Base-by-base conservation (phyloP, 2,329 filamentous ascomycete species). In the Huntiella bhutanensis region DNA sequence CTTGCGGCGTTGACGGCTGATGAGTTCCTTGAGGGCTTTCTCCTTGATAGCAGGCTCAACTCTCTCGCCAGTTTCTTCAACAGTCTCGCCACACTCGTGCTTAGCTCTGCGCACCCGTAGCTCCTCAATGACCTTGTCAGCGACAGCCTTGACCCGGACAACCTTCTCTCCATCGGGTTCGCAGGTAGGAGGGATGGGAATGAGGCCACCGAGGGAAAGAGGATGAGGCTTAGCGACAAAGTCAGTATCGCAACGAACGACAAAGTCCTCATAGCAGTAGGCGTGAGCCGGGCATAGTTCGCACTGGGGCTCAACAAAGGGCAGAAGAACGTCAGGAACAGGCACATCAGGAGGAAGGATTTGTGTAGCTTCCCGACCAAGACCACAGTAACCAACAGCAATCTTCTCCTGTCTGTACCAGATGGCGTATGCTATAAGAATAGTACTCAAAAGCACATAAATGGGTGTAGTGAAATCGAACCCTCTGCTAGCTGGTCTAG, bases 361-460 rank as follows among this genome's bases (percentile, higher is more conserved):
- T 52, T 66, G 57, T 32, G 62, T 66, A 2, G 69, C 73, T 41
- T 75, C 67, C 45, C 78, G 74, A 17, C 82, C 91, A 45, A 93
- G 73, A 10, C 87, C 86, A 58, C 91, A 98, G 58, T 93, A 98
- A 33, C 92, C 91, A 15, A 96, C 84, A 12, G 84, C 81, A n/a
- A 94, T 67, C 68, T 96, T 96, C 62, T 98, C 91, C 58, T 94
- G 84, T 42, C 88, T 72, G 66, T 87, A 98, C 73, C 87, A 91
- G 6, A 74, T 74, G 28, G 71, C 80, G 52, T 93, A 84, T 1
- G 80, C 76, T 32, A 72, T 72, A 5, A 91, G 60, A 7, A 91
- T 62, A 0, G 80, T 77, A 15, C 82, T 58, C 3, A 88, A 59
- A 2, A 95, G 67, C 4, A 86, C 73, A 59, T 76, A 75, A 2